Percentiles rank a stretch among this genome's conserved stretches.
These are phyloP conservation scores for Metschnikowia anglica DNA, from an alignment of 805 yeast species.

Conservation along the genomic window DNA sequence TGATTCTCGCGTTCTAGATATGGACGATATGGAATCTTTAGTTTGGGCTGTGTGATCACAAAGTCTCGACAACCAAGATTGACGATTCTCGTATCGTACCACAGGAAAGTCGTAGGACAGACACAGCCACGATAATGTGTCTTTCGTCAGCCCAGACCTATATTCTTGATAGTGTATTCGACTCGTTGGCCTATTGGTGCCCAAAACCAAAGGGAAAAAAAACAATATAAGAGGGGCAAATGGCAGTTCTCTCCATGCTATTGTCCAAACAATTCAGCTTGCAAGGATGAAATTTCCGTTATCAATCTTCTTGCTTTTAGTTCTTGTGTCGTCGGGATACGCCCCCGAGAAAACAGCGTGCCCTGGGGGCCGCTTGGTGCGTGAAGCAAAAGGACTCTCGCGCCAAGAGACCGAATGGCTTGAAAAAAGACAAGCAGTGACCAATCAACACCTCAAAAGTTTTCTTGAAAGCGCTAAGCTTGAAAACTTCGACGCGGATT, in stretches of 20 bases:
- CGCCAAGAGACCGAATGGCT: constrained; percentile 11
- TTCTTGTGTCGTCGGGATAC: constrained; percentile 3
- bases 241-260: not conserved
- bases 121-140: not conserved
- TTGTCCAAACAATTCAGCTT: too few species aligned
- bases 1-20: too few species aligned
- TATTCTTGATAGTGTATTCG: too few species aligned
- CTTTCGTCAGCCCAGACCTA: not conserved
- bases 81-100: too few species aligned
- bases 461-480: constrained; percentile 11
- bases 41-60: too few species aligned
- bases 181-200: too few species aligned
- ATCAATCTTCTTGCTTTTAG: not conserved
- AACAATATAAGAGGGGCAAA: not conserved
- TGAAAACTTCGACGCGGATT: constrained; percentile 9
- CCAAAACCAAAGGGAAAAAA: too few species aligned
- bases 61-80: too few species aligned
- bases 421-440: not conserved
- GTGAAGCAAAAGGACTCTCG: constrained; percentile 9
- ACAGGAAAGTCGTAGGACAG: too few species aligned
- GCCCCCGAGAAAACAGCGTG: constrained; percentile 8
- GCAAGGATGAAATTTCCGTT: constrained; percentile 1
- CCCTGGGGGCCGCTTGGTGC: constrained; percentile 10
- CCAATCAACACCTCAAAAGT: not conserved
- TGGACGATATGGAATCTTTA: too few species aligned